Base-by-base conservation (phyloP, 208 protist species). In the Herpetomonas tarakana region DNA sequence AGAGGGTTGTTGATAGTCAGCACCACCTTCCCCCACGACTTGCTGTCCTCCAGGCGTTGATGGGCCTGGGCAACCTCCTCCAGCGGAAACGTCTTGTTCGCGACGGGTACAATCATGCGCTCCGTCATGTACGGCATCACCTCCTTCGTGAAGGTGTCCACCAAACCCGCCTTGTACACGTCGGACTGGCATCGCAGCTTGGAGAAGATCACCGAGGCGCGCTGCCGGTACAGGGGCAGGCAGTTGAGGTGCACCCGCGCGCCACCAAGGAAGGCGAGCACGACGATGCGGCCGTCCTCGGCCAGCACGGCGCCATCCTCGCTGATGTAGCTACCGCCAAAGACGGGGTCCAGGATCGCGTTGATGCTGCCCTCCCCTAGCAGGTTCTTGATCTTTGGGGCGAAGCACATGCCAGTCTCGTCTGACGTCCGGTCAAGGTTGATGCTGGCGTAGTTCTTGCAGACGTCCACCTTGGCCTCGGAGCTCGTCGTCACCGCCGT, bases 261-360 rank as follows among this genome's bases (percentile, higher is more conserved):
- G 2, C 84, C 90, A 21, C 88, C 80, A 64, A 91, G 76, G 53
- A 86, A 82, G 47, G 77, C 65, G 21, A 93, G 55, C 27, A 93
- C 68, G 2, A 95, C 62, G 55, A 88, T 71, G 47, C 62, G 69
- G 24, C 84, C 86, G 58, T 92, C 86, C 67, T 84, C 27, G n/a
- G 77, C 74, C 11, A 93, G 62, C 46, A 88, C 71, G 3, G 60
- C 35, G 0, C 64, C 72, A 52, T 93, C 71, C 53, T 92, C 81
- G 12, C 60, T 69, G 50, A 92, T 59, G 70, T 91, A 96, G 18
- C 57, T 67, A 3, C 85, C 83, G 2, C 90, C 90, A 58, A 87
- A 85, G 51, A 92, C 69, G 35, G 83, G 76, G 65, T 96, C 90
- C 4, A 96, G 31, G 35, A 96, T 66, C n/a, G 85, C 56, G 62